Evolutionary conservation across 495 filamentous ascomycete genomes (phyloP), one percentile per base, ranked within the genome.

Genomic region (Durotheca rogersii): DNA sequence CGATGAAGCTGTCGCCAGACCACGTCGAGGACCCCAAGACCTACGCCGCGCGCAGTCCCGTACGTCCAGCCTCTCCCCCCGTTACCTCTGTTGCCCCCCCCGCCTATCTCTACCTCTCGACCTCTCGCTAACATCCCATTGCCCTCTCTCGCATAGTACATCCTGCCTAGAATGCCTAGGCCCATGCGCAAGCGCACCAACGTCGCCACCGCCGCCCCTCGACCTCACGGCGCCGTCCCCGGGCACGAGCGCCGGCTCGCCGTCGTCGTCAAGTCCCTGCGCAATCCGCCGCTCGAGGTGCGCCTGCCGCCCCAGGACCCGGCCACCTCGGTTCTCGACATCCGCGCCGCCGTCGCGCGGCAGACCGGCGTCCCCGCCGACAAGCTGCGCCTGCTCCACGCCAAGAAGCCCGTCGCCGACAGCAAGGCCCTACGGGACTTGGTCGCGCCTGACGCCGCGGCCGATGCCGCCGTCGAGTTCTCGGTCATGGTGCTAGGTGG

Each of bases 401-500:
- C 84, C 60, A 88, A 88, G 67, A 95, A 95, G 69, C 90, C 90
- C 1, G 80, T 87, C 0, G 54, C 76, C 0, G 91, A 93, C 60
- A 75, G 75, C 23, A 87, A 87, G 69, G 74, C 79, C 6, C 55
- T 90, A 1, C 71, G 69, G 41, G 85, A 87, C 27, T 37, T 88
- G 2, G 61, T 78, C 0, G n/a, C n/a, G n/a, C n/a, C n/a, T n/a
- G n/a, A n/a, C n/a, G 65, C 60, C 0, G 71, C 69, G 4, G 70
- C 53, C 2, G 62, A 80, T 4, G 76, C 70, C 21, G 76, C 79
- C 39, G 64, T 86, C 4, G 88, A 93, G 72, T 81, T 97, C 43
- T 81, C 78, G 0, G 77, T 95, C 20, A 96, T 98, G 93, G 73
- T 95, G 17, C 84, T 97, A 58, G 89, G 86, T 11, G 83, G 81